Evolutionary conservation across 768 basidiomycete genomes (phyloP).

Genomic region (Pulveroboletus ravenelii): DNA sequence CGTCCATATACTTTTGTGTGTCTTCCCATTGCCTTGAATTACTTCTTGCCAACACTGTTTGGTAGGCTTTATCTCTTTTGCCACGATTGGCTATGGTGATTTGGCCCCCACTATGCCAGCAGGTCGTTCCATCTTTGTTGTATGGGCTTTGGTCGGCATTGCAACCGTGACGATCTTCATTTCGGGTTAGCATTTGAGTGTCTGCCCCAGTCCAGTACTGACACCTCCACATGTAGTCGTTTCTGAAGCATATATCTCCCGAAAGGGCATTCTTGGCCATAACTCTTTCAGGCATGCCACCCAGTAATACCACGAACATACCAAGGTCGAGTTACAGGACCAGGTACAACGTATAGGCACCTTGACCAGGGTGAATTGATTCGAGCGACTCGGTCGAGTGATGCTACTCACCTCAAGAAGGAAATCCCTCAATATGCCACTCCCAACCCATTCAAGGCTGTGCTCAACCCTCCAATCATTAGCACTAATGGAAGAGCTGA

Average conservation of each 20-base stretch:
- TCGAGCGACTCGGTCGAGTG: no score
- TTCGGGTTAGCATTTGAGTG: slow-evolving; percentile 45
- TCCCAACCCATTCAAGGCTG: no score
- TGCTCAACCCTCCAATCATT: no score
- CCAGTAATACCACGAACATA: slow-evolving; percentile 39
- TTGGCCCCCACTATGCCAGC: slow-evolving; percentile 55
- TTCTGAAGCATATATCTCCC: slow-evolving; percentile 59
- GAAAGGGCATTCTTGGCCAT: slow-evolving; percentile 49
- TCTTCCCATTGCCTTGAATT: not conserved
- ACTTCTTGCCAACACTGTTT: not conserved
- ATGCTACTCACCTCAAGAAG: no score
- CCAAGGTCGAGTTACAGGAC: slow-evolving; percentile 12
- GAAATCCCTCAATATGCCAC: no score
- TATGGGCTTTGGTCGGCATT: slow-evolving; percentile 75
- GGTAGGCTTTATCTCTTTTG: slow-evolving; percentile 66
- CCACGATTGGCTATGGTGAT: slow-evolving; percentile 73
- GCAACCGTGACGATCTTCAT: slow-evolving; percentile 72
- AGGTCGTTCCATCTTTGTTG: slow-evolving; percentile 71
- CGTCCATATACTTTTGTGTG: slow-evolving; percentile 70
- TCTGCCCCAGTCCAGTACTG: not conserved
- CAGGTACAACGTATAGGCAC: slow-evolving; percentile 3
- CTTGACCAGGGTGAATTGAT: not conserved
- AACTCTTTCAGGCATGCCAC: slow-evolving; percentile 43
- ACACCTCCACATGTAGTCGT: slow-evolving; percentile 41
- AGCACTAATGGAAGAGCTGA: no score